These are phyloP conservation scores for Bretschneidera sinensis DNA, from an alignment of 345 rosid species.

Conservation along the genomic window DNA sequence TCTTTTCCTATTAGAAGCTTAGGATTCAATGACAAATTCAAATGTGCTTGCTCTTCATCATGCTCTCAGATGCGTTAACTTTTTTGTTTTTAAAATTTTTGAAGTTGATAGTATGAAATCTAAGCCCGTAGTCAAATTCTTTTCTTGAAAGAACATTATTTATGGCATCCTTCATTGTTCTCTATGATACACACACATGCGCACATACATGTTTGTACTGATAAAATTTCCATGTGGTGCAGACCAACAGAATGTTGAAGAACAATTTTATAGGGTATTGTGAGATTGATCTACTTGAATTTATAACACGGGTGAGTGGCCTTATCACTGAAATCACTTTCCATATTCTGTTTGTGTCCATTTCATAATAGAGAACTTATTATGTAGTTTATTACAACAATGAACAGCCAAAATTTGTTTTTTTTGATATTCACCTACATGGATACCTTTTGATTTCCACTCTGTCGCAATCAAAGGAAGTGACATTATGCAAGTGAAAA, in stretches of 20 bases:
- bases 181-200: background rate
- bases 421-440: background rate
- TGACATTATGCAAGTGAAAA: background rate
- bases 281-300: constrained; percentile 76
- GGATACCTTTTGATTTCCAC: background rate
- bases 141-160: background rate
- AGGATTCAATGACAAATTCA: no score
- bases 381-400: background rate
- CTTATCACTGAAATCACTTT: background rate
- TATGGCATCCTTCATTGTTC: background rate
- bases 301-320: constrained; percentile 48
- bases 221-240: constrained; percentile 26
- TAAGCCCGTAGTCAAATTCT: background rate
- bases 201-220: no score
- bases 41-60: no score
- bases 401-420: background rate
- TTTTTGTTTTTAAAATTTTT: no score
- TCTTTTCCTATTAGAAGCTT: no score
- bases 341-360: background rate
- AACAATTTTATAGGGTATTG: constrained; percentile 76
- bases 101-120: background rate
- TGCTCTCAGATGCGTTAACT: background rate
- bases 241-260: constrained; percentile 78
- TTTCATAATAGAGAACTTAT: background rate
- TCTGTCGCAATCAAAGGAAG: background rate